phyloP scores from a whole-genome alignment of 2,329 filamentous ascomycete genomes.

The Alternaria angustiovoidea region DNA sequence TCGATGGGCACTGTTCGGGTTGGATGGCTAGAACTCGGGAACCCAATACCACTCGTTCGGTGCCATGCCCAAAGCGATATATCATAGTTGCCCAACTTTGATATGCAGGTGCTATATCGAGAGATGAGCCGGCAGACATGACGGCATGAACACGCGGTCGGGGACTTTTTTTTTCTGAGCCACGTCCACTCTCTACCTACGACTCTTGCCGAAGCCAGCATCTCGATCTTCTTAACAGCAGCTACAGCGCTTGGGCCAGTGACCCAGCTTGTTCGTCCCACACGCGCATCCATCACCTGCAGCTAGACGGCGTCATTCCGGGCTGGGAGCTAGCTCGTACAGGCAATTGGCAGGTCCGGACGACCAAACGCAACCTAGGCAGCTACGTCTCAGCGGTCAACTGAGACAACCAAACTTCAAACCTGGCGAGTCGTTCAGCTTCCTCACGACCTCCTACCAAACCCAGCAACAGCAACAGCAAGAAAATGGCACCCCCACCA shows the following conservation, averaged over 20 bases:
- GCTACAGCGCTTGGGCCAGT: neutral
- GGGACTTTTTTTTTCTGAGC: neutral
- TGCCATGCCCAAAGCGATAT: slow-evolving; percentile 17
- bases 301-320: slow-evolving; percentile 33
- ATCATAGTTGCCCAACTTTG: slow-evolving; percentile 19
- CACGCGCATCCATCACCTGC: slow-evolving; percentile 25
- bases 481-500: slow-evolving; percentile 67
- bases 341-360: slow-evolving; percentile 31
- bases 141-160: slow-evolving; percentile 29
- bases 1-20: slow-evolving; percentile 5
- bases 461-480: slow-evolving; percentile 20
- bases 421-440: slow-evolving; percentile 36
- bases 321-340: slow-evolving; percentile 29
- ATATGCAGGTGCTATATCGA: slow-evolving; percentile 11
- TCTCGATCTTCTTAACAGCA: neutral
- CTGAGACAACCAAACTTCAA: slow-evolving; percentile 25
- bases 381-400: slow-evolving; percentile 31
- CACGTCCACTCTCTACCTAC: neutral
- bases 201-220: neutral
- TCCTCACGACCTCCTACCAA: slow-evolving; percentile 19
- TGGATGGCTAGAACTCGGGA: slow-evolving; percentile 9
- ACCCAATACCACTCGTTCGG: slow-evolving; percentile 7
- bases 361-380: slow-evolving; percentile 31
- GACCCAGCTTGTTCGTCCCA: slow-evolving; percentile 12
- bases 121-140: slow-evolving; percentile 24